phyloP scores from a whole-genome alignment of 768 basidiomycete species.

The Coprinopsis marcescibilis region DNA sequence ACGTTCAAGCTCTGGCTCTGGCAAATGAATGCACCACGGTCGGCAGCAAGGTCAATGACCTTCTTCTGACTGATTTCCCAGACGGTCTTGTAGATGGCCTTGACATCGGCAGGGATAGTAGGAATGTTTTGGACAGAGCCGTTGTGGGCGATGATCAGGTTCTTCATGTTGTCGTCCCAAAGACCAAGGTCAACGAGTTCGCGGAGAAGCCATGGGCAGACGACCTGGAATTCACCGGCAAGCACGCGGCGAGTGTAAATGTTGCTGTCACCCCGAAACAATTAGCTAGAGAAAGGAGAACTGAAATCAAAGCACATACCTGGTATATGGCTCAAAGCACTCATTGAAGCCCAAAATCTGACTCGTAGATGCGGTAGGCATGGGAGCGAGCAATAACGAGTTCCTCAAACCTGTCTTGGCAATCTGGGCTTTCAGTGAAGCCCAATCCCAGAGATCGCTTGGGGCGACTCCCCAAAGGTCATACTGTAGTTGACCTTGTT shows the following conservation, averaged over 20 bases:
- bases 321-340: conserved; percentile 98
- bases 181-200: conserved; percentile 93
- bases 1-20: conserved; percentile 94
- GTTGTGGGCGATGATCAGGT: conserved; percentile 96
- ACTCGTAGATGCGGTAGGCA: conserved; percentile 98
- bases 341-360: conserved; percentile 99
- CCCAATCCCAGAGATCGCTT: conserved; percentile 92
- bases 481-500: conserved; percentile 83
- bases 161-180: conserved; percentile 99
- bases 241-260: conserved; percentile 98
- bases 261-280: conserved; percentile 72
- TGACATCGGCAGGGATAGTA: conserved; percentile 82
- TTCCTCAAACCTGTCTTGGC: conserved; percentile 78
- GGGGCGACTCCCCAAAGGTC: conserved; percentile 95
- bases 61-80: conserved; percentile 99
- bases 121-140: conserved; percentile 87
- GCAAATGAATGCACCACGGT: conserved; percentile 97
- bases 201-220: conserved; percentile 98
- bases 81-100: conserved; percentile 99
- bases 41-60: conserved; percentile 96
- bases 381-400: conserved; percentile 88
- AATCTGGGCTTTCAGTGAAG: conserved; percentile 79
- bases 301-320: conserved; percentile 35
- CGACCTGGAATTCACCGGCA: conserved; percentile 99
- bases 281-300: conserved; percentile 12